Evolutionary conservation across 768 basidiomycete genomes (phyloP), one percentile per base, ranked within the genome.

Genomic region (Hypholoma sublateritium): DNA sequence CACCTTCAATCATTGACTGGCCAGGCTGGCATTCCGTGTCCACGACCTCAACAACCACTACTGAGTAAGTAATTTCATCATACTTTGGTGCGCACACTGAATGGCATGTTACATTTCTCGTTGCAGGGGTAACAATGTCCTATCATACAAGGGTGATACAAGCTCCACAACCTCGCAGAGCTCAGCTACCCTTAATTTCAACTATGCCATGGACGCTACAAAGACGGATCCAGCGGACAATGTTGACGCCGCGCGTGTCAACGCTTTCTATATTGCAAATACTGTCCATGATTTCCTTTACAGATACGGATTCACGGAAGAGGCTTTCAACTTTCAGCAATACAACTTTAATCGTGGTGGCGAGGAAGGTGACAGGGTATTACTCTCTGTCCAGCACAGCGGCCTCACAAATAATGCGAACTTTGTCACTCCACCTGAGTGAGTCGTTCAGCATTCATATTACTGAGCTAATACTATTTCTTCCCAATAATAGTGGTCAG

Each of bases 181-280:
- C 19, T 67, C 67, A 25, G 39, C 70, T 13, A 70, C 64, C 3
- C 69, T 72, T 16, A 71, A 70, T 50, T 82, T 81, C 69, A 66
- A 67, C 61, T 78, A 71, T 62, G 59, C 66, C 1, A 71, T 73
- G 47, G 59, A 72, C 63, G 59, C 71, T 32, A 66, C 35, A 28
- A 32, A 32, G 28, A 43, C 57, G 16, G 68, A 69, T 3, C 84
- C 75, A 22, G 79, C 68, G 4, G 75, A 51, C 48, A 84, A 86
- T 67, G 61, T 80, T 51, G 74, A 82, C 53, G 78, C 83, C 21
- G 83, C 83, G 2, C 72, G 77, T n/a, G 77, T 77, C 8, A 80
- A 81, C 59, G 73, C 74, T 11, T 86, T 86, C 72, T 87, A 83
- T 69, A 67, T 85, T 42, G 77, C 79, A 66, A 87, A 87, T 74